Conservation (phyloP, 2,329 filamentous ascomycete genomes). For the Venturia effusa region DNA sequence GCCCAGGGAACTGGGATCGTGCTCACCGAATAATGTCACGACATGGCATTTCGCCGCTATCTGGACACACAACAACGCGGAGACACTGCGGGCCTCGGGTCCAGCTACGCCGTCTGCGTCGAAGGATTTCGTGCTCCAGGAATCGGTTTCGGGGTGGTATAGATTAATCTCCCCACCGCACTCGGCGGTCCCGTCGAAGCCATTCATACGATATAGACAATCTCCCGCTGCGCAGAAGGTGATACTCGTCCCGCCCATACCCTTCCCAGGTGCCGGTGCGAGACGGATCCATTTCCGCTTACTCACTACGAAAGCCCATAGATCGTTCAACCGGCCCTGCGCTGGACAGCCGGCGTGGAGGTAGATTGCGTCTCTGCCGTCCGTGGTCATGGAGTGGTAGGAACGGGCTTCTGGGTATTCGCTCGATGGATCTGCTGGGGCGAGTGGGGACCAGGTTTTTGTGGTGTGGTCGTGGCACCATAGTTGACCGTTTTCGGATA, state of each 20-base stretch:
- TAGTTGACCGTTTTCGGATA: slow-evolving; percentile 62
- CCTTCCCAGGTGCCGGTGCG: slow-evolving; percentile 32
- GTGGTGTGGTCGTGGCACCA: slow-evolving; percentile 60
- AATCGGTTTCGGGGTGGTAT: slow-evolving; percentile 28
- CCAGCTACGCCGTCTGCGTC: slow-evolving; percentile 33
- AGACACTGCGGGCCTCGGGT: slow-evolving; percentile 40
- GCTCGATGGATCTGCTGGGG: slow-evolving; percentile 39
- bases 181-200: slow-evolving; percentile 40
- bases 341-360: slow-evolving; percentile 66
- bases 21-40: slow-evolving; percentile 44
- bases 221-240: slow-evolving; percentile 27
- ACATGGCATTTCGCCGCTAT: slow-evolving; percentile 28
- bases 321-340: slow-evolving; percentile 42
- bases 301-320: slow-evolving; percentile 41
- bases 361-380: slow-evolving; percentile 51
- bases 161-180: slow-evolving; percentile 64
- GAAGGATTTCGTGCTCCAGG: slow-evolving; percentile 28
- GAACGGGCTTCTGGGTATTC: slow-evolving; percentile 54
- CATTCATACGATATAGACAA: slow-evolving; percentile 32
- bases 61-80: slow-evolving; percentile 31
- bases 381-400: slow-evolving; percentile 57
- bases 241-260: slow-evolving; percentile 27
- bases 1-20: slow-evolving; percentile 40
- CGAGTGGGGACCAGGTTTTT: slow-evolving; percentile 54
- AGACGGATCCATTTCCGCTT: slow-evolving; percentile 40